phyloP scores from a whole-genome alignment of 768 basidiomycete genomes.

The Strobilomyces confusus region DNA sequence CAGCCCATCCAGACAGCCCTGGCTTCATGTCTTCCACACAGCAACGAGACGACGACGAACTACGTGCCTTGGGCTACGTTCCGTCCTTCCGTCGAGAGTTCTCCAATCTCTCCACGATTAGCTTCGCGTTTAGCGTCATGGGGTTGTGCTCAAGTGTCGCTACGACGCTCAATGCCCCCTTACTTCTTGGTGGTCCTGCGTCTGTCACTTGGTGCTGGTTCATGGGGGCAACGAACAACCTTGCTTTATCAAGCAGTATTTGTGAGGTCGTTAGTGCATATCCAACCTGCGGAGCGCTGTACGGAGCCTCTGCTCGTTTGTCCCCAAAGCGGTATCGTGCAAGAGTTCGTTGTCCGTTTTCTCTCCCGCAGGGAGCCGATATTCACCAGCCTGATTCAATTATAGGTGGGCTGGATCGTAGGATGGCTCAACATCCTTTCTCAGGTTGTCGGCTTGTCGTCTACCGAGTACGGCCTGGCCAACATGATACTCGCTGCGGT shows the following conservation, averaged over 20 bases:
- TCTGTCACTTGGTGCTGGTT: conserved; percentile 38
- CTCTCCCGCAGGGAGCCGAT: background rate
- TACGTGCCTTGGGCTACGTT: conserved; percentile 28
- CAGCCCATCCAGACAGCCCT: background rate
- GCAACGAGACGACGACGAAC: conserved; percentile 17
- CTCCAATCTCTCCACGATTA: conserved; percentile 35
- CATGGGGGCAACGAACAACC: conserved; percentile 24
- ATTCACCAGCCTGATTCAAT: background rate
- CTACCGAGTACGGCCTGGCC: conserved; percentile 37
- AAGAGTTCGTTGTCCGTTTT: conserved; percentile 36
- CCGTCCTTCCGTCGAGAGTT: conserved; percentile 43
- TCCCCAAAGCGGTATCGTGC: conserved; percentile 63
- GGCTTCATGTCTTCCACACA: conserved; percentile 1
- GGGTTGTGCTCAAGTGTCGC: conserved; percentile 36
- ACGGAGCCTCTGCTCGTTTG: conserved; percentile 75
- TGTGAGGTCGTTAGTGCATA: conserved; percentile 31
- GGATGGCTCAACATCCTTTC: conserved; percentile 33
- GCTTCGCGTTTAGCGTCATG: conserved; percentile 34
- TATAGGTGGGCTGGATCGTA: conserved; percentile 27
- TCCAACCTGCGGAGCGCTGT: conserved; percentile 35
- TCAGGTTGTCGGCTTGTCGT: conserved; percentile 27
- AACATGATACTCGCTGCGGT: conserved; percentile 30
- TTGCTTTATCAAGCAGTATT: conserved; percentile 29
- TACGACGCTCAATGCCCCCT: conserved; percentile 36
- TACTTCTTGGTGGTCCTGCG: conserved; percentile 35